Evolutionary conservation across 164 flowering plant species (phyloP).

Genomic region (Dillenia suffruticosa): DNA sequence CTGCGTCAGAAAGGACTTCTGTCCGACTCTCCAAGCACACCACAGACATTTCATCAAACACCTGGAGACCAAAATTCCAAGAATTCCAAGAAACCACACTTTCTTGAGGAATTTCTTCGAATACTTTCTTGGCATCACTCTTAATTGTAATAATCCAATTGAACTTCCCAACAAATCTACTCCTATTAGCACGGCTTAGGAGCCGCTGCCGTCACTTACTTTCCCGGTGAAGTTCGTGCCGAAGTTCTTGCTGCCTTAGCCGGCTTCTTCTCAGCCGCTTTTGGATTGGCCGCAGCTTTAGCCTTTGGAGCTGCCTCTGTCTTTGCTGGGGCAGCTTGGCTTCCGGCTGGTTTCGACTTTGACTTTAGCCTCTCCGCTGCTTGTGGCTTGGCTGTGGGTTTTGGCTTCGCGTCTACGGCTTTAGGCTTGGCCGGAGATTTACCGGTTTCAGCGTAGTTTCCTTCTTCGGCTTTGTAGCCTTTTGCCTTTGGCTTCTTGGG

Average conservation of each 20-base stretch:
- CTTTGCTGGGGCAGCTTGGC: conserved; percentile 6
- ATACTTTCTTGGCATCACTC: no score
- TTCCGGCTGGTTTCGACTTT: conserved; percentile 16
- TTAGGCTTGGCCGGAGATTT: conserved; percentile 15
- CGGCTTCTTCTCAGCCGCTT: neutral
- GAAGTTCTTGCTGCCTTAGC: neutral
- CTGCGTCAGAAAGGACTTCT: no score
- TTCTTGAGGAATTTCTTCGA: no score
- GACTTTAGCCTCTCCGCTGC: neutral
- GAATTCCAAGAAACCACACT: no score
- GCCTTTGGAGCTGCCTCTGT: neutral
- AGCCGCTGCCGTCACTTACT: conserved; percentile 4
- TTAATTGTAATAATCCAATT: no score
- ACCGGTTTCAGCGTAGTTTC: conserved; percentile 9
- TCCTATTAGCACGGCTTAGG: conserved; percentile 11
- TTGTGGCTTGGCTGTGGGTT: conserved; percentile 20
- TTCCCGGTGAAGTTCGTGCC: neutral
- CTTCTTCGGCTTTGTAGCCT: neutral
- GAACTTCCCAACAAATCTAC: no score
- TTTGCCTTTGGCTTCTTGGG: conserved; percentile 1
- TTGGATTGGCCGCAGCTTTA: neutral
- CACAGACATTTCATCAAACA: no score
- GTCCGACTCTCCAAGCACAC: no score
- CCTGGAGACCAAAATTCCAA: no score
- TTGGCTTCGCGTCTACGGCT: conserved; percentile 21